phyloP scores from a whole-genome alignment of 495 filamentous ascomycete genomes.

The Hypoxylon trugodes region DNA sequence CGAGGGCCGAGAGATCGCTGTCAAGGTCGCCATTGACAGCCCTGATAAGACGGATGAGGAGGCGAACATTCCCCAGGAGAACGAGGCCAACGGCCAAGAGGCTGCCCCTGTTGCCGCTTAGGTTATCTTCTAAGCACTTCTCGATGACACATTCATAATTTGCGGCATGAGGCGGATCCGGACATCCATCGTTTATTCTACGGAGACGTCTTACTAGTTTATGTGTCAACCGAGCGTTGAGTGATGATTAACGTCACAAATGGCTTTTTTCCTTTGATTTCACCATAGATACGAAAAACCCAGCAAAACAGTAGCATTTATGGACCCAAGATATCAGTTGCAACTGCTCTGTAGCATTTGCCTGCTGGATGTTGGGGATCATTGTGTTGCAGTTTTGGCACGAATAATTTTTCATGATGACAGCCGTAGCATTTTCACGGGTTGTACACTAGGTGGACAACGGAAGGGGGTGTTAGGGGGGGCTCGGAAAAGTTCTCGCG shows the following conservation, averaged over 20 bases:
- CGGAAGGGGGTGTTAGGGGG: slow-evolving; percentile 39
- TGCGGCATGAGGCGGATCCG: slow-evolving; percentile 28
- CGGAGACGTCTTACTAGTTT: slow-evolving; percentile 36
- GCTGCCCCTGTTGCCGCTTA: slow-evolving; percentile 46
- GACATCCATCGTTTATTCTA: slow-evolving; percentile 24
- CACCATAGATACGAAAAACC: slow-evolving; percentile 42
- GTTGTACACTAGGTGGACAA: slow-evolving; percentile 48
- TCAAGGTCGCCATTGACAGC: slow-evolving; percentile 99
- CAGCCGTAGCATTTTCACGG: slow-evolving; percentile 44
- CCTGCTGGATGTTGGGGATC: slow-evolving; percentile 25
- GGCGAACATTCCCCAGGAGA: slow-evolving; percentile 59
- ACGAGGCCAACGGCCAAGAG: slow-evolving; percentile 56
- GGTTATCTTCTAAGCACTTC: slow-evolving; percentile 18
- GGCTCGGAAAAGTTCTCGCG: slow-evolving; percentile 48
- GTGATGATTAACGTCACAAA: slow-evolving; percentile 23
- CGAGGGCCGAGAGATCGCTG: slow-evolving; percentile 97
- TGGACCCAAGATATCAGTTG: slow-evolving; percentile 33
- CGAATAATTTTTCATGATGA: slow-evolving; percentile 30
- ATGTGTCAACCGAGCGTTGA: slow-evolving; percentile 29
- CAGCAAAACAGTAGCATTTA: slow-evolving; percentile 30
- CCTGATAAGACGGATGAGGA: slow-evolving; percentile 97
- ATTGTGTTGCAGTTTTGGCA: slow-evolving; percentile 35
- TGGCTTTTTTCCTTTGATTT: slow-evolving; percentile 36
- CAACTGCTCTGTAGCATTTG: slow-evolving; percentile 31
- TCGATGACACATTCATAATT: slow-evolving; percentile 30